Evolutionary conservation across 2,329 filamentous ascomycete genomes (phyloP).

Genomic region (Claviceps sp.): DNA sequence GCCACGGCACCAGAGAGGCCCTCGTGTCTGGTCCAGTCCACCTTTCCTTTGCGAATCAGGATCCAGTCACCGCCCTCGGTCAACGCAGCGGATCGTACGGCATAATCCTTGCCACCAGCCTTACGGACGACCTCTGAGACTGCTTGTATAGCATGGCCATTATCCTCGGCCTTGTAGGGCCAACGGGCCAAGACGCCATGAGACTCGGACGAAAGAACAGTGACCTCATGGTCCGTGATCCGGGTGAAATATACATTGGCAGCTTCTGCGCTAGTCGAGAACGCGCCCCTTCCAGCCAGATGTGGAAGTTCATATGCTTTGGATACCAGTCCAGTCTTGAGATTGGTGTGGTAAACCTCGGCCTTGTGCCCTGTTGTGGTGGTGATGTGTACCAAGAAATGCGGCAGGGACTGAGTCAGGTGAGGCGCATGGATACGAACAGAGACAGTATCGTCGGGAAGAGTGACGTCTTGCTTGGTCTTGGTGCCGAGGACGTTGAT

Average conservation of each 20-base stretch:
- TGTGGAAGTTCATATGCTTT: conserved; percentile 72
- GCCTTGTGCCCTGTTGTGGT: conserved; percentile 62
- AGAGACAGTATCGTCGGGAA: conserved; percentile 31
- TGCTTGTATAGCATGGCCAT: conserved; percentile 45
- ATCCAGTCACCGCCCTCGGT: conserved; percentile 63
- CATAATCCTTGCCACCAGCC: conserved; percentile 48
- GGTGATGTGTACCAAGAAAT: conserved; percentile 75
- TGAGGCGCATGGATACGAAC: conserved; percentile 64
- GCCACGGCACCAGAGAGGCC: conserved; percentile 67
- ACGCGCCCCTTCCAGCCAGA: conserved; percentile 55
- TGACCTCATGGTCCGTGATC: conserved; percentile 60
- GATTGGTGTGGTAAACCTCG: conserved; percentile 72
- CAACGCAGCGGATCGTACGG: conserved; percentile 63
- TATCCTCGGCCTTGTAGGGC: conserved; percentile 37
- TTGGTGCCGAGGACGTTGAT: conserved; percentile 57
- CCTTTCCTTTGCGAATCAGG: conserved; percentile 68
- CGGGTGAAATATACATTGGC: conserved; percentile 84
- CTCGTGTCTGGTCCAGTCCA: conserved; percentile 71
- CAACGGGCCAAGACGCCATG: conserved; percentile 66
- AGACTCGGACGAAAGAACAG: conserved; percentile 62
- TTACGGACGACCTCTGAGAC: conserved; percentile 75
- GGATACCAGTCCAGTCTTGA: conserved; percentile 53
- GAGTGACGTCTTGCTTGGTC: conserved; percentile 38
- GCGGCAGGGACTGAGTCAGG: conserved; percentile 55
- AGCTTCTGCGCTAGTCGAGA: conserved; percentile 64